Evolutionary conservation across 768 basidiomycete species (phyloP).

Genomic region (Filobasidium floriforme): DNA sequence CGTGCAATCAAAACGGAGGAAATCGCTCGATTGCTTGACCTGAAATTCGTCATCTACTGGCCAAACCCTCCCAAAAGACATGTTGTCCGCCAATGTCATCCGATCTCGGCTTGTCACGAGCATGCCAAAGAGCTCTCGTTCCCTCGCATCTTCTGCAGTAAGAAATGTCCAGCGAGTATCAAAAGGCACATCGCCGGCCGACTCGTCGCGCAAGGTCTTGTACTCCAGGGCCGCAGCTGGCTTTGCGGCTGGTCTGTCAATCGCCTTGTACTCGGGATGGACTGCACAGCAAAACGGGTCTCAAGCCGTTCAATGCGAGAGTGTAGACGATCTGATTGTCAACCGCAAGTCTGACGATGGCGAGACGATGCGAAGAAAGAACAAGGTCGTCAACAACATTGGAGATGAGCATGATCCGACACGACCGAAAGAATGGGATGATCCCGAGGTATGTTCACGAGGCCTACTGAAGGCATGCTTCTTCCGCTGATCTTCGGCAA

Average conservation of each 20-base stretch:
- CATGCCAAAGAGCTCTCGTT: too few relatives aligned
- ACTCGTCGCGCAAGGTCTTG: slow-evolving; percentile 8
- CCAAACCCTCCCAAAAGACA: too few relatives aligned
- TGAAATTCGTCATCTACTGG: too few relatives aligned
- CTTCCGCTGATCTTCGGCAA: too few relatives aligned
- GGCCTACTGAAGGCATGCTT: too few relatives aligned
- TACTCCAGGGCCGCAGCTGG: slow-evolving; percentile 1
- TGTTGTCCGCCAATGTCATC: too few relatives aligned
- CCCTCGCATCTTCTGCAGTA: too few relatives aligned
- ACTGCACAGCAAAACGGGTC: not conserved
- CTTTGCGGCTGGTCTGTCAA: slow-evolving; percentile 1
- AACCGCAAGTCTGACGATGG: slow-evolving; percentile 9
- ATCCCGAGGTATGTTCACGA: slow-evolving; percentile 30
- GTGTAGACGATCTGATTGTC: slow-evolving; percentile 13
- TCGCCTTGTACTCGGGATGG: slow-evolving; percentile 4
- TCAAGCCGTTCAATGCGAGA: not conserved
- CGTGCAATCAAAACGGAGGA: too few relatives aligned
- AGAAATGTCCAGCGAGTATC: not conserved
- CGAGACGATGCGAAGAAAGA: not conserved
- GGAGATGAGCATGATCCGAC: slow-evolving; percentile 25
- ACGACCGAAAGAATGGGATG: slow-evolving; percentile 39
- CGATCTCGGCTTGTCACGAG: too few relatives aligned
- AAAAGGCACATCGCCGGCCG: not conserved
- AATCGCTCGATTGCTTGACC: too few relatives aligned
- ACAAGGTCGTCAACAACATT: not conserved